A percentile compares a stretch with the other conserved stretches of the same genome.
Conservation (phyloP, 2,329 filamentous ascomycete species). For the Trichoderma asperellum region DNA sequence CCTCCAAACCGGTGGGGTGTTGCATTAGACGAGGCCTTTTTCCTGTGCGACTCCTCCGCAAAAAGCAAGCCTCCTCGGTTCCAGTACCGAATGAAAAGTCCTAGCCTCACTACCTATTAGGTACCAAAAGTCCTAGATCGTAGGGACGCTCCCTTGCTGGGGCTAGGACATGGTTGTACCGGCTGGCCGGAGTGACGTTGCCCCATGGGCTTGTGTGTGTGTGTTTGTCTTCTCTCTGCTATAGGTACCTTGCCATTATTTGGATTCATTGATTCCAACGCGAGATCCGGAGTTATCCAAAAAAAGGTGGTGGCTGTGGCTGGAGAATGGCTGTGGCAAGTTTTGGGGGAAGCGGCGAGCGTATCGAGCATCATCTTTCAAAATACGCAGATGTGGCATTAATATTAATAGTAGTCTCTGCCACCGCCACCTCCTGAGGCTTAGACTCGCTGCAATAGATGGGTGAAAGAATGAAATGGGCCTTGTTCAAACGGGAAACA, state of each 20-base stretch:
- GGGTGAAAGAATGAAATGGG: neutral
- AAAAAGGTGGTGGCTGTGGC: neutral
- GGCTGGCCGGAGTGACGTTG: conserved; percentile 20
- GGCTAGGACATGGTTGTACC: conserved; percentile 12
- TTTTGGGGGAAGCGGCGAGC: neutral
- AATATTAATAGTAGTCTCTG: neutral
- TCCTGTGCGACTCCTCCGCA: conserved; percentile 1
- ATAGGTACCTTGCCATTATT: conserved; percentile 5
- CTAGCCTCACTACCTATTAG: neutral
- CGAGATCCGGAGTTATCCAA: neutral
- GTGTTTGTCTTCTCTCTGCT: neutral
- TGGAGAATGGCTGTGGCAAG: neutral
- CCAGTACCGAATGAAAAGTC: conserved; percentile 1
- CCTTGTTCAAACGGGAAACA: neutral
- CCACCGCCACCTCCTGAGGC: conserved; percentile 3
- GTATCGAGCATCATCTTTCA: neutral
- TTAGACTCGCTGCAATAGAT: neutral
- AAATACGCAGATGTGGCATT: neutral
- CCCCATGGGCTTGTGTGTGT: conserved; percentile 8
- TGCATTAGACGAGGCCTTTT: conserved; percentile 10
- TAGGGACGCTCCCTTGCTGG: neutral
- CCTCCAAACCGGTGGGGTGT: neutral
- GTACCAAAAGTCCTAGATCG: conserved; percentile 15
- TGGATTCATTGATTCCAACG: neutral
- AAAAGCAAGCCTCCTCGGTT: neutral